phyloP scores from a whole-genome alignment of 176 grass and related monocot species.

The Poa annua region DNA sequence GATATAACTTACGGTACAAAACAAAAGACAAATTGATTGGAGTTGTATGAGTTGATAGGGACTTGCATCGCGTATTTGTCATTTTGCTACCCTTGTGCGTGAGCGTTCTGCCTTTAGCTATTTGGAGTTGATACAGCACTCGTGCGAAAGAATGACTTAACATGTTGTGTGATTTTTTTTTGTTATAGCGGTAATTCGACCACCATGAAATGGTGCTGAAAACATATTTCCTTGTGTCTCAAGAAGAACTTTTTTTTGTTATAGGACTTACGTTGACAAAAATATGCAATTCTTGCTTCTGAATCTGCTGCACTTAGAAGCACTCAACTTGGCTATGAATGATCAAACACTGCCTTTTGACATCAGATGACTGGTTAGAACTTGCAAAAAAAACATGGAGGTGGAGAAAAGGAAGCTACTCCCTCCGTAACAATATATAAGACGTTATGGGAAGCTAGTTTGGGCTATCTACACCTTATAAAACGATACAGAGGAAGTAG shows the following conservation, averaged over 20 bases:
- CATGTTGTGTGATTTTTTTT: conserved; percentile 7
- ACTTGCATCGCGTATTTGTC: conserved; percentile 35
- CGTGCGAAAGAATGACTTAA: conserved; percentile 19
- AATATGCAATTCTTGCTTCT: conserved; percentile 13
- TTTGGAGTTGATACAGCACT: neutral
- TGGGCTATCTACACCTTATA: too few species aligned
- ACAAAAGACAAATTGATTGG: conserved; percentile 62
- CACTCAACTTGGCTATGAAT: neutral
- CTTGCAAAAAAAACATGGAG: conserved; percentile 7
- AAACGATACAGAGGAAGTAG: too few species aligned
- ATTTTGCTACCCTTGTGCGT: neutral
- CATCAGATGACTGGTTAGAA: conserved; percentile 5
- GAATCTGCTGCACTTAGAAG: conserved; percentile 3
- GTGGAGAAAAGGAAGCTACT: conserved; percentile 17
- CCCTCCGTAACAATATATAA: too few species aligned
- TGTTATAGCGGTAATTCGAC: conserved; percentile 18
- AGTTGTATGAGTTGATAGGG: conserved; percentile 55
- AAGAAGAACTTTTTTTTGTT: neutral
- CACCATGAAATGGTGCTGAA: neutral
- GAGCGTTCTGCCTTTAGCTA: conserved; percentile 20
- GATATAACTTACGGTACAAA: conserved; percentile 52
- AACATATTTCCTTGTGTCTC: conserved; percentile 3
- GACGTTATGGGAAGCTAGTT: too few species aligned
- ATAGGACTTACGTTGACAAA: conserved; percentile 1
- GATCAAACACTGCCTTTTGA: neutral